phyloP scores from a whole-genome alignment of 2,329 filamentous ascomycete species.

The Myriosclerotinia scirpicola region DNA sequence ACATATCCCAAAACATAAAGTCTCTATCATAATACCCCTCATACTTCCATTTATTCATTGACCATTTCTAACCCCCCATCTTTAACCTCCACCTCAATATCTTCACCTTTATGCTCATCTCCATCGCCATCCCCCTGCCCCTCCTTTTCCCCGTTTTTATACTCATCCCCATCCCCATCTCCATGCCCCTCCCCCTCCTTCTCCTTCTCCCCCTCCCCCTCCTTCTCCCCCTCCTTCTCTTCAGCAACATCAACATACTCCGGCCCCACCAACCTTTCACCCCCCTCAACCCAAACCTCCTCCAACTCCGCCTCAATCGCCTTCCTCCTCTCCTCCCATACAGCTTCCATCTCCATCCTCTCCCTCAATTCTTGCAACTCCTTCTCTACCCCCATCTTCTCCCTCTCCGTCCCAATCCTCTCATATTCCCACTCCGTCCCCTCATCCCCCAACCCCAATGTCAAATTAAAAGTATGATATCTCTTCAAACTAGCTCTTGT shows the following conservation, averaged over 20 bases:
- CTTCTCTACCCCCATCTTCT: conserved; percentile 90
- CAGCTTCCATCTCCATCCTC: conserved; percentile 75
- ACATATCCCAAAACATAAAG: too few species aligned
- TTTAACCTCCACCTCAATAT: neutral
- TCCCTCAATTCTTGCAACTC: conserved; percentile 84
- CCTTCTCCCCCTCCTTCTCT: neutral
- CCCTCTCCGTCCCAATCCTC: conserved; percentile 86
- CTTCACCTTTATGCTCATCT: neutral
- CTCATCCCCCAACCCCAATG: conserved; percentile 74
- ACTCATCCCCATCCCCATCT: neutral
- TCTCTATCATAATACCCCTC: too few species aligned
- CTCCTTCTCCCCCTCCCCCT: neutral
- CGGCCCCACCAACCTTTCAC: conserved; percentile 31
- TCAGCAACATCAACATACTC: conserved; percentile 24
- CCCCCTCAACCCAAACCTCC: conserved; percentile 41
- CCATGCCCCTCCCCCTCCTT: neutral
- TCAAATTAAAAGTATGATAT: conserved; percentile 90
- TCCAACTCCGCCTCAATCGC: conserved; percentile 82
- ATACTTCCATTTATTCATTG: neutral
- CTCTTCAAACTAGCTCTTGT: conserved; percentile 93
- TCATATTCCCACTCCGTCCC: conserved; percentile 92
- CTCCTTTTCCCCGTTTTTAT: too few species aligned
- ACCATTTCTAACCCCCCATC: neutral
- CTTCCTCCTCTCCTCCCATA: conserved; percentile 74
- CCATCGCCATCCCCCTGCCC: too few species aligned